Percentiles rank a stretch among this genome's conserved stretches.
These are phyloP conservation scores for Cordyceps pruinosa DNA, from an alignment of 2,329 filamentous ascomycete species.

Conservation along the genomic window DNA sequence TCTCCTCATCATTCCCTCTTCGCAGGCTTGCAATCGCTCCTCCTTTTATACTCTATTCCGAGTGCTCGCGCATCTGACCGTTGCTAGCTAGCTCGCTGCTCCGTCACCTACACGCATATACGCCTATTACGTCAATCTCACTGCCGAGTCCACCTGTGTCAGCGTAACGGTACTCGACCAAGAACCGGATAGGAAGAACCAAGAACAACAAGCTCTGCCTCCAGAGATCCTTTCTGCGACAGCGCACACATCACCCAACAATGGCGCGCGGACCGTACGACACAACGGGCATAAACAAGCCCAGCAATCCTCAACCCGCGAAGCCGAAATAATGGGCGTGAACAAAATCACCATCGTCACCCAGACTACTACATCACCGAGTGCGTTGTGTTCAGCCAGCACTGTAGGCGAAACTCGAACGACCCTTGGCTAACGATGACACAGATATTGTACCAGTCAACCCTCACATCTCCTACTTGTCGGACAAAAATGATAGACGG, in stretches of 20 bases:
- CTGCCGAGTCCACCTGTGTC: neutral
- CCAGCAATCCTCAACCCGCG: conserved; percentile 10
- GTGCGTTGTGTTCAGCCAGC: neutral
- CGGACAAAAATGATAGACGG: conserved; percentile 10
- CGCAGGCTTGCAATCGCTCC: neutral
- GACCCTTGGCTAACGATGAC: neutral
- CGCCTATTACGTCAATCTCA: neutral
- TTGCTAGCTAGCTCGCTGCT: conserved; percentile 1
- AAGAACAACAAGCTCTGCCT: neutral
- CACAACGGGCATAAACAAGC: conserved; percentile 13
- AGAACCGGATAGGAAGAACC: neutral
- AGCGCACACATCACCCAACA: neutral
- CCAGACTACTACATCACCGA: neutral
- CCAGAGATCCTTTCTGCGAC: neutral
- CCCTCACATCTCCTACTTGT: conserved; percentile 7
- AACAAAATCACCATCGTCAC: neutral
- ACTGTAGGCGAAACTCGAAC: too few relatives aligned
- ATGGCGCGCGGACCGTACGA: conserved; percentile 14
- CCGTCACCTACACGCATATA: neutral
- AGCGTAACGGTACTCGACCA: neutral
- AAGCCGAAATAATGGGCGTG: conserved; percentile 10
- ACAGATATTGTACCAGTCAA: conserved; percentile 8
- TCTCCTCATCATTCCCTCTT: neutral
- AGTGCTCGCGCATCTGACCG: neutral
- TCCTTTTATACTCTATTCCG: neutral